Evolutionary conservation across 1,139 yeast species (phyloP).

Genomic region (Blastobotrys illinoisensis): DNA sequence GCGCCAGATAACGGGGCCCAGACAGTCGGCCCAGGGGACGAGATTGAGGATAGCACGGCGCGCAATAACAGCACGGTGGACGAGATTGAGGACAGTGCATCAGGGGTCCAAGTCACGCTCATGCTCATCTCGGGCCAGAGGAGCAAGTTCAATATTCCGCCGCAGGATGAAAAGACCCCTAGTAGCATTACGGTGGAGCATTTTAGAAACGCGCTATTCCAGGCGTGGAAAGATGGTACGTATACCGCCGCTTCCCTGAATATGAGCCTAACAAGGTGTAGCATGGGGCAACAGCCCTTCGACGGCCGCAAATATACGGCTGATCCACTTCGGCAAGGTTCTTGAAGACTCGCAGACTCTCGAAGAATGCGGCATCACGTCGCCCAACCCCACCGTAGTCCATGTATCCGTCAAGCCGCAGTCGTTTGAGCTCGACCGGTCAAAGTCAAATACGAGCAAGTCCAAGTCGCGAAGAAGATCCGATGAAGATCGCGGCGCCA

Average conservation of each 20-base stretch:
- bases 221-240: constrained; percentile 16
- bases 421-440: constrained; percentile 22
- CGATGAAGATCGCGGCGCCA: constrained; percentile 12
- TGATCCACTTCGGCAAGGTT: constrained; percentile 30
- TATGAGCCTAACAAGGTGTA: too few relatives aligned
- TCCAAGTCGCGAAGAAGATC: background rate
- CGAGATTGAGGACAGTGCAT: background rate
- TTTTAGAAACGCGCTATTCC: constrained; percentile 19
- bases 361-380: constrained; percentile 15
- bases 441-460: constrained; percentile 10
- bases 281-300: constrained; percentile 28
- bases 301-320: constrained; percentile 20
- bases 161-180: background rate
- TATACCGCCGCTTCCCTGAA: too few relatives aligned
- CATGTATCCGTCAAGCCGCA: constrained; percentile 30
- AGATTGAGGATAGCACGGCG: background rate
- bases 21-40: background rate
- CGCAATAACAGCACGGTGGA: background rate
- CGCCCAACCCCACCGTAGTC: constrained; percentile 22
- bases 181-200: constrained; percentile 15
- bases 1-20: too few relatives aligned
- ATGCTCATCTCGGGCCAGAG: constrained; percentile 27
- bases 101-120: constrained; percentile 19
- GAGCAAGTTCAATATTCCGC: constrained; percentile 14
- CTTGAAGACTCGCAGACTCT: constrained; percentile 27